phyloP scores from a whole-genome alignment of 2,329 filamentous ascomycete species.

The Stachybotrys chartarum region DNA sequence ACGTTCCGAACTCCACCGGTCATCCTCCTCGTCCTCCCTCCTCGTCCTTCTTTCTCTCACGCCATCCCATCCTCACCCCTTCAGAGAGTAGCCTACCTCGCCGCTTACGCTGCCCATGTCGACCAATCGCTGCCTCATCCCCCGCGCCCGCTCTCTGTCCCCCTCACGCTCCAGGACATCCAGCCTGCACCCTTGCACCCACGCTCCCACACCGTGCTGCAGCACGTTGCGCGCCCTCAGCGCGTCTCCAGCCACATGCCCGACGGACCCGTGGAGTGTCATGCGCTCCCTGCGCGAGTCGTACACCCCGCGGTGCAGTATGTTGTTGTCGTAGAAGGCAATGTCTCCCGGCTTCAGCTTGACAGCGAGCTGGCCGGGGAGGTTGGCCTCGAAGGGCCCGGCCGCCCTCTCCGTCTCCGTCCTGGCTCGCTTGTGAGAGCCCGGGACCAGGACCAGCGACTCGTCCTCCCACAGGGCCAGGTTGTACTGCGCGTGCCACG shows the following conservation, averaged over 20 bases:
- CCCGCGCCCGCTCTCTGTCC: conserved; percentile 20
- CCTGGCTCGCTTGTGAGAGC: conserved; percentile 63
- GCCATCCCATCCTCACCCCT: conserved; percentile 31
- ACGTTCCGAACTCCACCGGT: too few species aligned
- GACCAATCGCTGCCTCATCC: conserved; percentile 40
- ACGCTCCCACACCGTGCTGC: conserved; percentile 65
- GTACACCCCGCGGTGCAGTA: conserved; percentile 68
- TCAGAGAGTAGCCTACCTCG: conserved; percentile 57
- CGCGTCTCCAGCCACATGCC: conserved; percentile 46
- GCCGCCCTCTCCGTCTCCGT: conserved; percentile 64
- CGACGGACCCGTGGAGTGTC: conserved; percentile 68
- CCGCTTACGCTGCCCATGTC: conserved; percentile 53
- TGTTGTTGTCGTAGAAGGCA: conserved; percentile 88
- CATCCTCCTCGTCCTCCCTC: too few species aligned
- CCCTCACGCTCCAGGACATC: conserved; percentile 31
- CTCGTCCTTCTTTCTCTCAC: too few species aligned
- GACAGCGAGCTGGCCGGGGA: conserved; percentile 62
- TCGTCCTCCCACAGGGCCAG: conserved; percentile 70
- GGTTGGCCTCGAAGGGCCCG: conserved; percentile 50
- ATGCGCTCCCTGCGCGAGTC: conserved; percentile 50
- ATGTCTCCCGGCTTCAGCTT: conserved; percentile 66
- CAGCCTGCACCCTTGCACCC: conserved; percentile 56
- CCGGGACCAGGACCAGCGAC: conserved; percentile 69
- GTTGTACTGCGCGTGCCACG: conserved; percentile 82
- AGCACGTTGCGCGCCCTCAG: conserved; percentile 63